Conservation (phyloP, 306 rosid genomes). For the Inga laurina region DNA sequence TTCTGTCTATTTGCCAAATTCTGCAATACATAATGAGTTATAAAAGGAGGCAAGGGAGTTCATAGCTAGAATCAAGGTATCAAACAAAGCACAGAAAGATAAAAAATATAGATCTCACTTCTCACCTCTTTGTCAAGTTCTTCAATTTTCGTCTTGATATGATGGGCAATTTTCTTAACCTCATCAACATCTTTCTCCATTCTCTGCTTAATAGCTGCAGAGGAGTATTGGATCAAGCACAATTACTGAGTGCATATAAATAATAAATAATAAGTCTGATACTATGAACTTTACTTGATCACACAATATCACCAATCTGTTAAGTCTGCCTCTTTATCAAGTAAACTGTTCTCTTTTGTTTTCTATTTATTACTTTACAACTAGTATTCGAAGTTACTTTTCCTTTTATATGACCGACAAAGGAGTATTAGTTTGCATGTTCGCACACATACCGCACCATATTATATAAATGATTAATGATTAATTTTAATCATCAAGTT, state of each 20-base stretch:
- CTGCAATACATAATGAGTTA: constrained; percentile 44
- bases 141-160: constrained; percentile 71
- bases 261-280: constrained; percentile 6
- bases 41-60: background rate
- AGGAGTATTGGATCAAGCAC: constrained; percentile 31
- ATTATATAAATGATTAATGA: background rate
- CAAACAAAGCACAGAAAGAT: constrained; percentile 4
- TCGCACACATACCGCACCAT: background rate
- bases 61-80: constrained; percentile 19
- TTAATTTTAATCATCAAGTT: background rate
- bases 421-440: background rate
- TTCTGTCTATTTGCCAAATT: constrained; percentile 90
- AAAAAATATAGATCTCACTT: constrained; percentile 26
- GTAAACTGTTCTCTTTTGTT: background rate
- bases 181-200: constrained; percentile 97
- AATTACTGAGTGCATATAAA: background rate
- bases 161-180: constrained; percentile 77
- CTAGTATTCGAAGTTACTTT: background rate
- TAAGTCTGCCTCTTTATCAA: background rate
- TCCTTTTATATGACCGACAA: background rate
- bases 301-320: background rate
- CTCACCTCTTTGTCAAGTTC: constrained; percentile 87
- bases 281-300: constrained; percentile 13
- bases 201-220: constrained; percentile 78
- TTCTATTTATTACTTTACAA: constrained; percentile 9